These are phyloP conservation scores for Colletotrichum viniferum DNA, from an alignment of 2,329 filamentous ascomycete genomes.

Conservation along the genomic window DNA sequence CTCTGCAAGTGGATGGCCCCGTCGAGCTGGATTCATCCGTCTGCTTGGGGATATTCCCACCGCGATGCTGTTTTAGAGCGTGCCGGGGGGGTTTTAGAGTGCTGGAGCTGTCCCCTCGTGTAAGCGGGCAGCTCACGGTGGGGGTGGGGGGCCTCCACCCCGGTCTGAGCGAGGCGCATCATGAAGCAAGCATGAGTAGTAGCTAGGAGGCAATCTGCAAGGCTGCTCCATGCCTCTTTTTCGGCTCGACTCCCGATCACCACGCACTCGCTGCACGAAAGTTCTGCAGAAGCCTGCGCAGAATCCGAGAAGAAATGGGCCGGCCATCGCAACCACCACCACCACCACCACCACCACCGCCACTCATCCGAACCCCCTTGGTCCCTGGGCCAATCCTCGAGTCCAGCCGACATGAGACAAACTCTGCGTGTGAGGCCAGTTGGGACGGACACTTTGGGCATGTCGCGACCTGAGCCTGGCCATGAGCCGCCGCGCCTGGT, in stretches of 20 bases:
- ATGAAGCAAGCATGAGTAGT: not conserved
- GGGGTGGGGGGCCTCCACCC: not conserved
- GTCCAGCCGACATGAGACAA: slow-evolving; percentile 4
- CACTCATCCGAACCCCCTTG: slow-evolving; percentile 2
- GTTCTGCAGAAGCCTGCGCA: not conserved
- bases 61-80: not conserved
- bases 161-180: not conserved
- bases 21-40: not conserved
- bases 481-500: not conserved
- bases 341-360: not conserved
- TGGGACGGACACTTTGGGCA: slow-evolving; percentile 4
- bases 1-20: not conserved
- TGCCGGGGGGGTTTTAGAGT: not conserved
- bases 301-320: not conserved
- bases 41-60: not conserved
- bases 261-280: not conserved
- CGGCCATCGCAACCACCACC: not conserved
- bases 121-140: not conserved
- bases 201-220: not conserved
- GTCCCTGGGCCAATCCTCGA: slow-evolving; percentile 1
- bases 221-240: not conserved
- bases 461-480: not conserved
- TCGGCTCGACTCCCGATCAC: not conserved
- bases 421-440: not conserved
- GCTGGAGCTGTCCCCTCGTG: not conserved